Conservation (phyloP, 495 filamentous ascomycete genomes). For the Penicillium fimorum region DNA sequence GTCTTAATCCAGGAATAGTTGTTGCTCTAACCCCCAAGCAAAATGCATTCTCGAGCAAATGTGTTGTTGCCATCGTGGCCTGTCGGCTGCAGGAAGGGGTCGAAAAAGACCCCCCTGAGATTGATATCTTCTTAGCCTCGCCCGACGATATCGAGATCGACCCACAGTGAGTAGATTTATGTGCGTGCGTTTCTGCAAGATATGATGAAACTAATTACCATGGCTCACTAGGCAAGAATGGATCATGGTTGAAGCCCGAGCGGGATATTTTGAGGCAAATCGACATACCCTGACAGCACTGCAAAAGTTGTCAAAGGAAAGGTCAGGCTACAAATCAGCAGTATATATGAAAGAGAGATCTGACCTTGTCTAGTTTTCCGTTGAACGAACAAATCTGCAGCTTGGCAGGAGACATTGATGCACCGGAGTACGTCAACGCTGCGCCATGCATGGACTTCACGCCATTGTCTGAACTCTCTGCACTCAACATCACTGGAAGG, state of each 20-base stretch:
- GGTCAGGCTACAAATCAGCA: conserved; percentile 40
- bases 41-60: conserved; percentile 64
- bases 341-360: neutral
- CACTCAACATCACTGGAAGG: conserved; percentile 21
- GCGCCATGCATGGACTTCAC: conserved; percentile 50
- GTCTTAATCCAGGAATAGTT: conserved; percentile 65
- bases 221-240: conserved; percentile 46
- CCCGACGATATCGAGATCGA: conserved; percentile 64
- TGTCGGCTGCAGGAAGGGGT: conserved; percentile 64
- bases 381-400: conserved; percentile 60
- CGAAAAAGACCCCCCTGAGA: conserved; percentile 63
- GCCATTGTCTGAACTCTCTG: conserved; percentile 22
- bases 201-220: neutral
- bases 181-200: neutral
- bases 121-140: conserved; percentile 72
- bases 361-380: conserved; percentile 51
- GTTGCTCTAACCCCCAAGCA: conserved; percentile 65
- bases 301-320: conserved; percentile 64
- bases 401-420: conserved; percentile 43
- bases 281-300: conserved; percentile 71
- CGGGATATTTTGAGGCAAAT: conserved; percentile 71
- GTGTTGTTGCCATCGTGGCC: conserved; percentile 70
- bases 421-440: conserved; percentile 50
- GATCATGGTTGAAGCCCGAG: conserved; percentile 73
- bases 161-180: conserved; percentile 39